Base-by-base conservation (phyloP, 306 rosid species). In the Lagenaria siceraria region DNA sequence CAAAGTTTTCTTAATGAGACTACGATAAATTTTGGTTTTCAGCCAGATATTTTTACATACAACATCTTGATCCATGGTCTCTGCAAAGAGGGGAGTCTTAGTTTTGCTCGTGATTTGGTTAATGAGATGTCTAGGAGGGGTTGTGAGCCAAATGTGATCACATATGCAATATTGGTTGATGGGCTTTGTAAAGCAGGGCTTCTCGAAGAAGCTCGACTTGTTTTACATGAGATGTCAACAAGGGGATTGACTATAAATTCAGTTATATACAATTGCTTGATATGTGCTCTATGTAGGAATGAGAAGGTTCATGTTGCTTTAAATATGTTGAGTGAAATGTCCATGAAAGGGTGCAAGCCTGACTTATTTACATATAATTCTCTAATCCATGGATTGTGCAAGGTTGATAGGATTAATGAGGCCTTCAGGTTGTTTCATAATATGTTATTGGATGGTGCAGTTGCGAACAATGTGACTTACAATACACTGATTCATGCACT, bases 381-480 rank as follows among this genome's bases (percentile, higher is more conserved):
- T 62, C 77, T 94, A 76, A 92, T 94, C 80, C 72, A 77, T 81
- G 98, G 96, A 71, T 84, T 94, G 21, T 92, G 96, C 87, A 83
- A 79, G 66, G 84, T 81, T 78, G 78, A 87, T 79, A 82, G 78
- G 83, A 86, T 92, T 85, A 90, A 89, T 77, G 85, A 86, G 78
- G 98, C 96, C 52, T 71, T 86, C 88, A 77, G 81, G 58, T 78
- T 92, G 82, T 89, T 84, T 78, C 90, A 56, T n/a, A 88, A 94
- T 88, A 89, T 94, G 96, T 77, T 89, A 77, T 52, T 80, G 87
- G 95, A 90, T 78, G 98, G 98, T 79, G 87, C 89, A 49, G 85
- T 92, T 78, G 95, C 98, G 72, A 89, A 94, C 86, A 92, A 93
- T 31, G 96, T 88, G 58, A 92, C 98, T 74, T 94, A 83, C 83